Evolutionary conservation across 257 asterid species (phyloP).

Genomic region (Coffea eugenioides): DNA sequence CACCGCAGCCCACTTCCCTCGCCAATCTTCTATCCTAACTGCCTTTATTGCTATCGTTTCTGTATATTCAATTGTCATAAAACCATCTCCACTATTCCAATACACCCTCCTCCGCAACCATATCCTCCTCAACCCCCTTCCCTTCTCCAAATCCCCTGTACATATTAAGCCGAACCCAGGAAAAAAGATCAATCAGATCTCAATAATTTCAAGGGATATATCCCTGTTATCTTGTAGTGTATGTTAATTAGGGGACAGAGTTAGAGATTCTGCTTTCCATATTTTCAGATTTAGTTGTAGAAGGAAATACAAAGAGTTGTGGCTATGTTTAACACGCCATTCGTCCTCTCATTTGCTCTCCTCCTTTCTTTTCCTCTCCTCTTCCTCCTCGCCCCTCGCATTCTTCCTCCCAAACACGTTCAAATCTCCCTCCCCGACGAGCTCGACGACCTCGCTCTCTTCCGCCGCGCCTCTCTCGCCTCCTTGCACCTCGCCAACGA

Average conservation of each 20-base stretch:
- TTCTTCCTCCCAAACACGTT: constrained; percentile 60
- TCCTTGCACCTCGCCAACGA: neutral
- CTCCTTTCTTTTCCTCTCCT: constrained; percentile 59
- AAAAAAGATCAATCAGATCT: neutral
- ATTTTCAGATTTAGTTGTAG: neutral
- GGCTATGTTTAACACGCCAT: constrained; percentile 50
- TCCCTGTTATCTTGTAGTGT: neutral
- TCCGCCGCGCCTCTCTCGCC: constrained; percentile 67
- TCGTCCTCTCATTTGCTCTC: constrained; percentile 46
- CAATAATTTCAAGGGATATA: neutral
- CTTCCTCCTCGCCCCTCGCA: constrained; percentile 54
- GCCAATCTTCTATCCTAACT: no score
- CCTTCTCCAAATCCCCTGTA: neutral
- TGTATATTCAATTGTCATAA: no score
- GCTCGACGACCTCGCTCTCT: constrained; percentile 83
- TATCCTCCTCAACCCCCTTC: neutral
- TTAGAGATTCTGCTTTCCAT: neutral
- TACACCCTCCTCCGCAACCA: no score
- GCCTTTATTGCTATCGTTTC: no score
- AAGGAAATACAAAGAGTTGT: neutral
- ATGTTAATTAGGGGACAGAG: neutral
- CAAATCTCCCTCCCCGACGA: constrained; percentile 76
- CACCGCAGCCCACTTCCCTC: no score
- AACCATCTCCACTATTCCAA: neutral
- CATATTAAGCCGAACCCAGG: neutral